Conservation (phyloP, 2,329 filamentous ascomycete genomes). For the Nigrospora osmanthi region DNA sequence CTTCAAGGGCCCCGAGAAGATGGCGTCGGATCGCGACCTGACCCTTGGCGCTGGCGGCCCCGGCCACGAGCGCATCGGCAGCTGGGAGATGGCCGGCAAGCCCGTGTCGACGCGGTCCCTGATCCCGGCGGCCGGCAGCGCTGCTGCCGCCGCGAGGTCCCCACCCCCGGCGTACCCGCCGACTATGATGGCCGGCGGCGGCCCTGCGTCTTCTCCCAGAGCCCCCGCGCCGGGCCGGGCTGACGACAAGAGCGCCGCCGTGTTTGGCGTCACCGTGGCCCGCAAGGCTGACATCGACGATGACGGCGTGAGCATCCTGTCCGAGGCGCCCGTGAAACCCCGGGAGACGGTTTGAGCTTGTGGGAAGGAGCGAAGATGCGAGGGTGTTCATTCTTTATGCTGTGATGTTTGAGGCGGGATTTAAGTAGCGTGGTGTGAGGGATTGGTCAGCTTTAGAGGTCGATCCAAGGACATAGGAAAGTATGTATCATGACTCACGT, state of each 20-base stretch:
- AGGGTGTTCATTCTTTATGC: too few species aligned
- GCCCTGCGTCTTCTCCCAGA: background rate
- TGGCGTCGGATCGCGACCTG: constrained; percentile 34
- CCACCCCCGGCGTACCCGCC: constrained; percentile 7
- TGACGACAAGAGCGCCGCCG: too few species aligned
- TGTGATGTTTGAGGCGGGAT: too few species aligned
- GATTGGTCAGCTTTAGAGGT: too few species aligned
- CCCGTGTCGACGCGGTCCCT: too few species aligned
- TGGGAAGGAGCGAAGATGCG: too few species aligned
- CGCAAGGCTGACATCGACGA: constrained; percentile 13
- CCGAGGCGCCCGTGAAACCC: constrained; percentile 26
- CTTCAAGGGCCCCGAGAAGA: constrained; percentile 38
- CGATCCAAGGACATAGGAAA: too few species aligned
- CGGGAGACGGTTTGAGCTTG: constrained; percentile 27
- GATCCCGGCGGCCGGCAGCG: constrained; percentile 11
- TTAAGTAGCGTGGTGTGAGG: too few species aligned
- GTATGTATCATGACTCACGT: too few species aligned
- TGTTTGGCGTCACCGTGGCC: constrained; percentile 5
- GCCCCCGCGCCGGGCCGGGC: too few species aligned
- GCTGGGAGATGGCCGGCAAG: constrained; percentile 35
- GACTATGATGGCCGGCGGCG: constrained; percentile 5
- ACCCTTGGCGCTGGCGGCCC: constrained; percentile 27
- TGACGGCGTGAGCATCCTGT: constrained; percentile 27
- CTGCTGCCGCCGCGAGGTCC: constrained; percentile 3
- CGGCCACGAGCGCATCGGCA: constrained; percentile 36